A percentile compares a stretch with the other conserved stretches of the same genome.
These are phyloP conservation scores for Penicillium sp. DNA, from an alignment of 2,329 filamentous ascomycete genomes.

Conservation along the genomic window DNA sequence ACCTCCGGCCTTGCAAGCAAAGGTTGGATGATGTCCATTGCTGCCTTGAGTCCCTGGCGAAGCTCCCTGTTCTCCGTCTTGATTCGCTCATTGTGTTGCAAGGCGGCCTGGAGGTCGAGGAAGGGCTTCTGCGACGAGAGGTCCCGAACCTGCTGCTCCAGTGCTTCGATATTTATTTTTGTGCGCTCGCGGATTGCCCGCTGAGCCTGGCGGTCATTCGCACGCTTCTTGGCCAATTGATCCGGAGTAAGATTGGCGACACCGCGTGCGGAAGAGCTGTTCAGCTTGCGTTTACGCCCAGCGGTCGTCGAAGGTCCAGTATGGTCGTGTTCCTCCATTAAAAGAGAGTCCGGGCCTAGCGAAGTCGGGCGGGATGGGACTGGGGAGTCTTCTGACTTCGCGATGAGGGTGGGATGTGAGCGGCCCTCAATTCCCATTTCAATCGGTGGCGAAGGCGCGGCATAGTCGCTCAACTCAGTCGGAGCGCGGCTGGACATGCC, in stretches of 20 bases:
- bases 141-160: conserved; percentile 72
- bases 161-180: conserved; percentile 71
- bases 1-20: conserved; percentile 43
- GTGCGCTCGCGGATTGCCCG: conserved; percentile 81
- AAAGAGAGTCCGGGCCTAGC: conserved; percentile 22
- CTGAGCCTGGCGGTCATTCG: conserved; percentile 87
- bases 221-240: conserved; percentile 84
- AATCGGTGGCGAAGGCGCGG: conserved; percentile 23
- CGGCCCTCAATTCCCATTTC: conserved; percentile 15
- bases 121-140: conserved; percentile 79
- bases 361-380: conserved; percentile 25
- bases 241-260: conserved; percentile 85
- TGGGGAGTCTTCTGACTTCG: conserved; percentile 29
- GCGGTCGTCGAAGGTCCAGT: conserved; percentile 22
- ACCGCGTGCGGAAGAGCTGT: conserved; percentile 58
- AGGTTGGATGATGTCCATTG: conserved; percentile 57
- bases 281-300: conserved; percentile 45
- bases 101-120: conserved; percentile 73
- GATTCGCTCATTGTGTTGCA: conserved; percentile 73
- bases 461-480: conserved; percentile 24
- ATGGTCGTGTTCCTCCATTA: conserved; percentile 14
- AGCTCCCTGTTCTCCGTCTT: conserved; percentile 80
- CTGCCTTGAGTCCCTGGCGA: conserved; percentile 63
- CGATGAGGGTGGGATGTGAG: conserved; percentile 10
- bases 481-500: conserved; percentile 37